Base-by-base conservation (phyloP, 2,329 filamentous ascomycete genomes). In the Pseudodiploospora longispora region DNA sequence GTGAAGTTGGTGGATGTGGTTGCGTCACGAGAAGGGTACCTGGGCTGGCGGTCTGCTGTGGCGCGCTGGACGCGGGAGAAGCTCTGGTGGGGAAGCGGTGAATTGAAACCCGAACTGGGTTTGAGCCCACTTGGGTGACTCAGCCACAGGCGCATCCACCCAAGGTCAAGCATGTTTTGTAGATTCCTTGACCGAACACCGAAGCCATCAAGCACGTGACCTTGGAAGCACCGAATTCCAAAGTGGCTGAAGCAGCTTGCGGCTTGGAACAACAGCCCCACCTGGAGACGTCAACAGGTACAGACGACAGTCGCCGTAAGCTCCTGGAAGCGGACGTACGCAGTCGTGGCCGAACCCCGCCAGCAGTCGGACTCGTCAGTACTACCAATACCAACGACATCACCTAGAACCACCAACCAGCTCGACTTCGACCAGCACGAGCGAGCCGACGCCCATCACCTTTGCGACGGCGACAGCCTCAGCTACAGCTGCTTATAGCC, bases 11-110 rank as follows among this genome's bases (percentile, higher is more conserved):
- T 51, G 42, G 44, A 48, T 36, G 33, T 38, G 38, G 52, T 43
- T 58, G 58, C 59, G 59, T 61, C 59, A 61, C 54, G 50, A 33
- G 42, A 52, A 44, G 60, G 59, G 59, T 62, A 62, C 60, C 60
- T 62, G 55, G 51, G 19, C 19, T 43, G 30, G 34, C 19, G 19
- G 19, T 19, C 19, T 19, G 19, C 19, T 19, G 19, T 19, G 19
- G 19, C 19, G 19, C 19, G 19, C 19, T 19, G 19, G 19, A 19
- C 19, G 19, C 19, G 19, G 19, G 19, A 19, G 19, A 19, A 19
- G 19, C 19, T 19, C 19, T 19, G 19, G 19, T 19, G 19, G 19
- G 19, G 19, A 19, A 19, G 19, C 19, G 19, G 19, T 19, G 19
- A 19, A 19, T 19, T 19, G 19, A 19, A 19, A 19, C 19, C 19